Percentiles rank a stretch among this genome's conserved stretches.
Conservation (phyloP, 257 asterid genomes). For the Coffea eugenioides region DNA sequence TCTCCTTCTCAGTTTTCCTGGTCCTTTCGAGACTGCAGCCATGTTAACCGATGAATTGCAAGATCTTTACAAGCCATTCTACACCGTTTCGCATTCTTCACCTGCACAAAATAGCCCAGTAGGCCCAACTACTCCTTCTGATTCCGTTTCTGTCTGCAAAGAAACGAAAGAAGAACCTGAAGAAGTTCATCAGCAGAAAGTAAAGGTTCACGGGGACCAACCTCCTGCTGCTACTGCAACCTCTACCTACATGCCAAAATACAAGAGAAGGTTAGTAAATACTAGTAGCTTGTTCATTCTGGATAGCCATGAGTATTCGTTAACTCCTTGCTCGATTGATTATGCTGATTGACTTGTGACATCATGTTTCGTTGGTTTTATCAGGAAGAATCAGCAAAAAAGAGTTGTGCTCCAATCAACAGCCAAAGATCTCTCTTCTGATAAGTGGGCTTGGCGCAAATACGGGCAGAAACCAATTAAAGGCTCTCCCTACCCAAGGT, state of each 20-base stretch:
- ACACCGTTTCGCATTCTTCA: conserved; percentile 20
- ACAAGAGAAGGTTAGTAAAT: conserved; percentile 65
- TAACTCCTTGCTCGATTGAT: not conserved
- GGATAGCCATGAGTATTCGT: not conserved
- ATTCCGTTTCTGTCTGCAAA: not conserved
- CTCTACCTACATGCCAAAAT: conserved; percentile 47
- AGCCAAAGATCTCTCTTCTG: conserved; percentile 70
- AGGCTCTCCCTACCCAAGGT: conserved; percentile 98
- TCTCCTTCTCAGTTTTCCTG: conserved; percentile 30
- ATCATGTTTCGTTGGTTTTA: not conserved
- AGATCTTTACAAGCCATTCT: conserved; percentile 77
- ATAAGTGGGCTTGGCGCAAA: conserved; percentile 98
- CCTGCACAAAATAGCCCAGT: conserved; percentile 20
- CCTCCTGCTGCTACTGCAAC: conserved; percentile 25
- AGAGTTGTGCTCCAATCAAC: conserved; percentile 69
- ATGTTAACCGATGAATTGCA: conserved; percentile 50
- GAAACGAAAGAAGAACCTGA: conserved; percentile 32
- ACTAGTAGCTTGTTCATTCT: not conserved
- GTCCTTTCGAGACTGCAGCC: conserved; percentile 28
- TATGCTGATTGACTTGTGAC: not conserved
- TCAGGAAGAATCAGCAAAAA: conserved; percentile 81
- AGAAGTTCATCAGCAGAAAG: conserved; percentile 10
- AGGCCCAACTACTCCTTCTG: not conserved
- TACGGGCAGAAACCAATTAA: conserved; percentile 97
- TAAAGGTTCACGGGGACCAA: conserved; percentile 10